Conservation (phyloP, 2,329 filamentous ascomycete genomes). For the Leptographium radiaticola region DNA sequence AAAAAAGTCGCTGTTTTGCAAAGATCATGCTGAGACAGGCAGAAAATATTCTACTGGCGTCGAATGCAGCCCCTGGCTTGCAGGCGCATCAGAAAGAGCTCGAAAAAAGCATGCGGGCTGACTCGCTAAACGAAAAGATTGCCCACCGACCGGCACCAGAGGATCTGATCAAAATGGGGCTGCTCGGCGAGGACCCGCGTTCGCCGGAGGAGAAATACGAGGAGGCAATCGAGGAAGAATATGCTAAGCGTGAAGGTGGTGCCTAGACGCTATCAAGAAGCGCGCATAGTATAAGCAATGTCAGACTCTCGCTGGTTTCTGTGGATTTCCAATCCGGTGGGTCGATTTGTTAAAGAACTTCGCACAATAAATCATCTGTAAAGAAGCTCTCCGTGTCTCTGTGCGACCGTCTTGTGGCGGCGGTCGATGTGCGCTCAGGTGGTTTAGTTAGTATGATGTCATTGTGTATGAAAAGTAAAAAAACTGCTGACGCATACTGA, state of each 20-base stretch:
- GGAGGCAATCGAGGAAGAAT: constrained; percentile 51
- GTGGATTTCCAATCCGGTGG: not conserved
- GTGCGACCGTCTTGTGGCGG: no score
- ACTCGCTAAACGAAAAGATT: constrained; percentile 79
- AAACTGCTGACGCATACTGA: not conserved
- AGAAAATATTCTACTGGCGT: constrained; percentile 81
- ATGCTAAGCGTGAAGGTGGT: constrained; percentile 49
- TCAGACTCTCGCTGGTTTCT: not conserved
- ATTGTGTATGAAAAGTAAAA: not conserved
- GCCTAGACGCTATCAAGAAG: constrained; percentile 23
- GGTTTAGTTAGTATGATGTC: not conserved
- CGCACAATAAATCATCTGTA: no score
- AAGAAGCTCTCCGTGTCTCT: no score
- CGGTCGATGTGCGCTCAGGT: no score
- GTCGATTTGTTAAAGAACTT: not conserved
- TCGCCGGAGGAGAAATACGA: constrained; percentile 42
- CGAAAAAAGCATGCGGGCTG: constrained; percentile 75
- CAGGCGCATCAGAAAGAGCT: constrained; percentile 74
- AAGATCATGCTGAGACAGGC: not conserved
- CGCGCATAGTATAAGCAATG: not conserved
- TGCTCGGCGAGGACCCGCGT: constrained; percentile 57
- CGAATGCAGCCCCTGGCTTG: constrained; percentile 63
- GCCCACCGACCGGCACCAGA: constrained; percentile 64
- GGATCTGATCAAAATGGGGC: constrained; percentile 64
- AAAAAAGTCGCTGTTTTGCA: not conserved